Evolutionary conservation across 2,329 filamentous ascomycete species (phyloP).

Genomic region (Proliferodiscus dingleyae): DNA sequence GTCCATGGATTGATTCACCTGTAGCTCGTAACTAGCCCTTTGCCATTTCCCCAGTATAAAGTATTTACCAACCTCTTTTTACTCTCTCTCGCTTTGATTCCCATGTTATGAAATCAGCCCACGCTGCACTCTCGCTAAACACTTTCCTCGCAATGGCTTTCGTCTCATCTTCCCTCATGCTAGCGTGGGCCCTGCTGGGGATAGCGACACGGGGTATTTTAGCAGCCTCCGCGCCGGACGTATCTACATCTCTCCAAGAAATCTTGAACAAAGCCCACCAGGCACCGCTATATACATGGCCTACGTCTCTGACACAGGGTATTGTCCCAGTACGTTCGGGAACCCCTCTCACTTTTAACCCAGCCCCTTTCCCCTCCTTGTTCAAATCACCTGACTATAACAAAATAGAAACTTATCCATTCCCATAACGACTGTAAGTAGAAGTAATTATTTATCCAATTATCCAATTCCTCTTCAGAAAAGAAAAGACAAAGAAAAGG

Average conservation of each 20-base stretch:
- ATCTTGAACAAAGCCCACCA: conserved; percentile 50
- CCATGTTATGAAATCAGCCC: background rate
- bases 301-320: conserved; percentile 55
- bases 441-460: no score
- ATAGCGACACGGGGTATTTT: background rate
- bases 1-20: no score
- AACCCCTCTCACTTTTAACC: no score
- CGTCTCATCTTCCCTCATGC: conserved; percentile 12
- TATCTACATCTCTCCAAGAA: conserved; percentile 46
- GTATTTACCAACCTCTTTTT: no score
- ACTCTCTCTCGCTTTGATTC: no score
- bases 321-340: conserved; percentile 48
- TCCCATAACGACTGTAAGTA: conserved; percentile 57
- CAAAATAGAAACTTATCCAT: conserved; percentile 44
- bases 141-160: conserved; percentile 11
- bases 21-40: no score
- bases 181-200: conserved; percentile 11
- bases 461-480: no score
- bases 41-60: no score
- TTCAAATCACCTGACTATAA: conserved; percentile 1
- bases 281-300: conserved; percentile 50
- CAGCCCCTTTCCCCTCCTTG: background rate
- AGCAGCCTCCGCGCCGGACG: conserved; percentile 26
- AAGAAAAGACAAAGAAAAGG: no score
- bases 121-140: background rate